Evolutionary conservation across 148 eudicot genomes (phyloP), one percentile per base, ranked within the genome.

Genomic region (Amaranthus cruentus): DNA sequence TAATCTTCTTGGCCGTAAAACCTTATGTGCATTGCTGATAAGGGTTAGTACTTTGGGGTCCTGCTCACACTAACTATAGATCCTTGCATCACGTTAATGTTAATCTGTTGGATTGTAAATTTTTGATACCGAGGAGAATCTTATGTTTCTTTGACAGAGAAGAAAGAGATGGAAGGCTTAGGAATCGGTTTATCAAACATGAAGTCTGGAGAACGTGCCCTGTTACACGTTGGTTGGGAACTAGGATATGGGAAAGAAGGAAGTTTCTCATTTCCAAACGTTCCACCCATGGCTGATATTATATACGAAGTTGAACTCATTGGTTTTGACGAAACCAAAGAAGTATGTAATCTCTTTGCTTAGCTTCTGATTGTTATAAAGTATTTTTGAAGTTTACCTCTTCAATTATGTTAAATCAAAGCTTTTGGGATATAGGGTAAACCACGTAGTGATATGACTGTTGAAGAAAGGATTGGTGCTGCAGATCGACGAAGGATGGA

Each of bases 401-500:
- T 43, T 68, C 14, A 44, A 6, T n/a, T 66, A 15, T 65, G 9
- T 4, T 42, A 48, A 47, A 44, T 42, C 47, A 47, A 10, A 44
- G 62, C 12, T 9, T 59, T 21, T 66, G 49, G 49, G 2, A 58
- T 70, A 18, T 63, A 91, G 99, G 99, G 99, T 50, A 95, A 95
- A 87, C 81, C 97, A 68, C 96, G 99, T 38, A 83, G 89, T 81
- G 99, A 92, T 77, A 95, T 95, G 99, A 95, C 99, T 1, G 99
- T 84, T 70, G 99, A 95, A 85, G 99, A 95, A 89, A 87, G 99
- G 78, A 95, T 95, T 76, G 79, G 99, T 70, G 72, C 96, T 61
- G 97, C 99, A 52, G 99, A 95, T 84, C 85, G 99, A 57, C 85
- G 92, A 80, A 90, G 92, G 79, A 95, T 95, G 99, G 93, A 95